Evolutionary conservation across 1,284 basidiomycete species (phyloP), one percentile per base, ranked within the genome.

Genomic region (Microbotryum scabiosae): DNA sequence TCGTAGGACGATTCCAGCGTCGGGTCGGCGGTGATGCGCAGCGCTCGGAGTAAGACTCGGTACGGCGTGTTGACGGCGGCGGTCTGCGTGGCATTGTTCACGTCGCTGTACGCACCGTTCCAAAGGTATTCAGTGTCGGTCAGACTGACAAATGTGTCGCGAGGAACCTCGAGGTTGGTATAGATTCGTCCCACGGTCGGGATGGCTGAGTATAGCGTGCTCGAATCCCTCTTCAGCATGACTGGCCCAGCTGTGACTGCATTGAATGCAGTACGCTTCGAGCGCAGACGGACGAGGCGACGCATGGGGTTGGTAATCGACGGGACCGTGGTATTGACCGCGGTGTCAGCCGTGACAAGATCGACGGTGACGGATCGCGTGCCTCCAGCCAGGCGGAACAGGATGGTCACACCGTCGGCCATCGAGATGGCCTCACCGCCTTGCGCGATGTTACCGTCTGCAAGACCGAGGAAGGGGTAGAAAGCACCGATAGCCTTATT

Each of bases 1-100:
- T 68, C 67, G 58, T 66, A 68, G 4, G 46, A 41, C 54, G 57
- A 23, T 36, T 53, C 32, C 20, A 54, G 25, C 3, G 12, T 14
- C 7, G 62, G 60, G 43, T 68, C 57, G 23, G 59, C 67, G 9
- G 64, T 64, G 48, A 66, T 64, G 43, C 61, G 63, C 43, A 63
- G 64, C 7, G 56, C 62, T 32, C 62, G 62, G 21, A 68, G n/a
- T 2, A 68, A 57, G 21, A 66, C 47, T 14, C 61, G 58, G 59
- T 68, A 68, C 25, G 43, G 55, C 26, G 48, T 57, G 4, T 63
- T 61, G 18, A 26, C 32, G 5, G 28, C 12, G 1, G 46, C 62
- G 10, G 8, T 51, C 8, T 18, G 48, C 9, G n/a, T 54, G 10
- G 20, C 5, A n/a, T 60, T 60, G 49, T 56, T 54, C 20, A 21